A percentile compares a stretch with the other conserved stretches of the same genome.
These are phyloP conservation scores for Dalbergia cultrata DNA, from an alignment of 306 rosid species.

Conservation along the genomic window DNA sequence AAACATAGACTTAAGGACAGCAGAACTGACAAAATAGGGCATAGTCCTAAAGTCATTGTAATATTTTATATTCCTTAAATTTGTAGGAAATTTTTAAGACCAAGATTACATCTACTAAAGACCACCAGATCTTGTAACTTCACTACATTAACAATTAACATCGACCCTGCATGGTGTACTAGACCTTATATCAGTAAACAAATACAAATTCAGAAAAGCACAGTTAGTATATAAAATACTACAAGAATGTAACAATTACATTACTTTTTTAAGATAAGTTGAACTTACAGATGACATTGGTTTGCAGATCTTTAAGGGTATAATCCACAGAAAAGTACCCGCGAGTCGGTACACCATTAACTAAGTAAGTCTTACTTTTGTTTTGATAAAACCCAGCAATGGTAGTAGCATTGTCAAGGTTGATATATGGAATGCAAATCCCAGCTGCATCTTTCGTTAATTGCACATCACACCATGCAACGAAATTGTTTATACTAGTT, in stretches of 20 bases:
- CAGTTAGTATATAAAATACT: conserved; percentile 15
- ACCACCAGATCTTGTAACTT: background rate
- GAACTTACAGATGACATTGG: conserved; percentile 52
- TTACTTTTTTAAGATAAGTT: conserved; percentile 17
- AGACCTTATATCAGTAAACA: background rate
- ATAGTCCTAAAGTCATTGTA: background rate
- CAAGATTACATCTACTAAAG: conserved; percentile 3
- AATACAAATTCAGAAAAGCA: conserved; percentile 11
- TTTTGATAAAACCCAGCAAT: background rate
- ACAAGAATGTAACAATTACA: background rate
- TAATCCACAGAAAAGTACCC: conserved; percentile 77
- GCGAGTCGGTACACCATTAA: conserved; percentile 58
- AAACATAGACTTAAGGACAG: background rate
- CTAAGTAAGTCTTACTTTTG: conserved; percentile 46
- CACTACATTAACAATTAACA: background rate
- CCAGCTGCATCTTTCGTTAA: conserved; percentile 75
- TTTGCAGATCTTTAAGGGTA: conserved; percentile 49
- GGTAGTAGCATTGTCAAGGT: conserved; percentile 59
- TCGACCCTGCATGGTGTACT: background rate
- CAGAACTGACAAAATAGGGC: background rate
- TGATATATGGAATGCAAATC: conserved; percentile 71
- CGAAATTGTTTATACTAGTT: conserved; percentile 47
- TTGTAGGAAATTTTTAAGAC: background rate
- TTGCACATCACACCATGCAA: conserved; percentile 87
- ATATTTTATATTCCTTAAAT: background rate